Percentiles rank a stretch among this genome's conserved stretches.
phyloP scores from a whole-genome alignment of 2,329 filamentous ascomycete species.

The Cytospora chrysosperma region DNA sequence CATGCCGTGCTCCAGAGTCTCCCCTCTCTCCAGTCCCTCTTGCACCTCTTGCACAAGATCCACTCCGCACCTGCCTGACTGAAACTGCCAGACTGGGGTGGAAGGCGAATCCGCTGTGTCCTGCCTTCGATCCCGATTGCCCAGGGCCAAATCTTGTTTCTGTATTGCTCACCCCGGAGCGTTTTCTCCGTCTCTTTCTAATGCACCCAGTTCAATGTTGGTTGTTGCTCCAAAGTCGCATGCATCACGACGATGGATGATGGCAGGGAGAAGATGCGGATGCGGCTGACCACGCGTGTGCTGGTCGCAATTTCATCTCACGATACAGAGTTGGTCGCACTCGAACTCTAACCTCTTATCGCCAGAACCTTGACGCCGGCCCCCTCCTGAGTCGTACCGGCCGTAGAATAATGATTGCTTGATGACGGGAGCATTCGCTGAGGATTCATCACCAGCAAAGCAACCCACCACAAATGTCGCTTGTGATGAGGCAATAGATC shows the following conservation, averaged over 20 bases:
- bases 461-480: neutral
- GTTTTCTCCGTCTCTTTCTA: neutral
- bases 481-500: neutral
- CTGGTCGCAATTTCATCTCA: too few relatives aligned
- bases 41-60: neutral
- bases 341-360: neutral
- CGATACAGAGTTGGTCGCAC: neutral
- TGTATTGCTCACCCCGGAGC: neutral
- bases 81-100: neutral
- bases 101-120: neutral
- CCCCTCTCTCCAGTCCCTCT: neutral
- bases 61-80: neutral
- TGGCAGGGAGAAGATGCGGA: neutral
- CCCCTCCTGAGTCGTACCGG: neutral
- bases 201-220: neutral
- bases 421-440: conserved; percentile 1
- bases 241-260: too few relatives aligned
- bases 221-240: too few relatives aligned
- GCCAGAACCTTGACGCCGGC: neutral
- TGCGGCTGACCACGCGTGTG: neutral
- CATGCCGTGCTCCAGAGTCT: neutral
- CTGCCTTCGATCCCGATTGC: neutral
- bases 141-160: neutral
- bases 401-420: neutral
- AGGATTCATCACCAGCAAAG: neutral